Evolutionary conservation across 306 rosid species (phyloP).

Genomic region (Acacia melanoxylon): DNA sequence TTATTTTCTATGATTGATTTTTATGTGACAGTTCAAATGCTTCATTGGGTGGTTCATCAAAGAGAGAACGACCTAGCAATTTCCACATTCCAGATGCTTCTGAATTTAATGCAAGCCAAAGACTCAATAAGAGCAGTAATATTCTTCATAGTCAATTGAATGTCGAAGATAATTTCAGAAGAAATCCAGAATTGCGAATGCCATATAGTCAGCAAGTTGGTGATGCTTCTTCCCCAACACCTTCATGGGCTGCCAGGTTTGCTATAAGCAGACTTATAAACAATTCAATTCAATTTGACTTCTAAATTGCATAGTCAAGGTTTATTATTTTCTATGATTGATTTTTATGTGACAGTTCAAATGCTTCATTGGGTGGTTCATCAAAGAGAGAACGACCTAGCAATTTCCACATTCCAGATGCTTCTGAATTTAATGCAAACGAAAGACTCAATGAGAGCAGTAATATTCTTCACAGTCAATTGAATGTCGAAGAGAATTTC

Average conservation of each 20-base stretch:
- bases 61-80: slow-evolving; percentile 68
- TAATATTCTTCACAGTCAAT: slow-evolving; percentile 50
- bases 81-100: slow-evolving; percentile 62
- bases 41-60: slow-evolving; percentile 65
- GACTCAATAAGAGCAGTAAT: slow-evolving; percentile 46
- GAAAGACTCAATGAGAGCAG: slow-evolving; percentile 53
- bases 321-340: slow-evolving; percentile 4
- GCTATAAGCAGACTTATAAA: slow-evolving; percentile 19
- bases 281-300: background rate
- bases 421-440: slow-evolving; percentile 53
- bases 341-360: slow-evolving; percentile 40
- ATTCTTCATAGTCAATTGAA: slow-evolving; percentile 54
- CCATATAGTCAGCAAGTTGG: background rate
- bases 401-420: slow-evolving; percentile 59
- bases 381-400: slow-evolving; percentile 71
- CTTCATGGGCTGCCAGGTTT: slow-evolving; percentile 67
- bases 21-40: slow-evolving; percentile 48
- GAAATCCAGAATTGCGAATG: slow-evolving; percentile 56
- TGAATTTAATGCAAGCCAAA: slow-evolving; percentile 51
- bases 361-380: slow-evolving; percentile 62
- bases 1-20: slow-evolving; percentile 11
- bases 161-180: slow-evolving; percentile 20
- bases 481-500: slow-evolving; percentile 25
- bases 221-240: slow-evolving; percentile 51
- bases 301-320: background rate